Conservation (phyloP, 495 filamentous ascomycete species). For the Aspergillus bertholletiae region DNA sequence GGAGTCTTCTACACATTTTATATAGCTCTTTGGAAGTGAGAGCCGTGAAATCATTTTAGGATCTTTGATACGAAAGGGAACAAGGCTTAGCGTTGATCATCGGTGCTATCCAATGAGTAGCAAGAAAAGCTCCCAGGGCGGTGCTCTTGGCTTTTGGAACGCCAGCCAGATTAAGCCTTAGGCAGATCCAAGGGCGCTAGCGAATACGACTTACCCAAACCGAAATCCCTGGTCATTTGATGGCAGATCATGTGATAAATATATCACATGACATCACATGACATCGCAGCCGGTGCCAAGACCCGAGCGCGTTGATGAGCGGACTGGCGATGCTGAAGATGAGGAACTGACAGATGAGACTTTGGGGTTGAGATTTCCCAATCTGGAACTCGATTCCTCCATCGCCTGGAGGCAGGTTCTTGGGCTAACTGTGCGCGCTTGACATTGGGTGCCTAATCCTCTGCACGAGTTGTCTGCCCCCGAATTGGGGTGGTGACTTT, state of each 20-base stretch:
- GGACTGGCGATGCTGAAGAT: neutral
- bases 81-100: conserved; percentile 4
- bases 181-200: neutral
- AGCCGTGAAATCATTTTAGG: no score
- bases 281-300: conserved; percentile 4
- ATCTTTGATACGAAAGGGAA: neutral
- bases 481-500: neutral
- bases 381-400: neutral
- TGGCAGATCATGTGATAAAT: neutral
- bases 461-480: neutral
- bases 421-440: neutral
- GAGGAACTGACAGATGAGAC: neutral
- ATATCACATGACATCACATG: conserved; percentile 9
- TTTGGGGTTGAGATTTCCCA: neutral
- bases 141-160: neutral
- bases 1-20: neutral
- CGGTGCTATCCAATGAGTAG: neutral
- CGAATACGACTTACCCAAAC: conserved; percentile 15
- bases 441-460: neutral
- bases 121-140: neutral
- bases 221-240: neutral
- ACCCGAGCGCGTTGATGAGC: conserved; percentile 4
- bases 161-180: neutral
- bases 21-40: no score
- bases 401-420: neutral